Evolutionary conservation across 768 basidiomycete species (phyloP), one percentile per base, ranked within the genome.

Genomic region (Russula lepida): DNA sequence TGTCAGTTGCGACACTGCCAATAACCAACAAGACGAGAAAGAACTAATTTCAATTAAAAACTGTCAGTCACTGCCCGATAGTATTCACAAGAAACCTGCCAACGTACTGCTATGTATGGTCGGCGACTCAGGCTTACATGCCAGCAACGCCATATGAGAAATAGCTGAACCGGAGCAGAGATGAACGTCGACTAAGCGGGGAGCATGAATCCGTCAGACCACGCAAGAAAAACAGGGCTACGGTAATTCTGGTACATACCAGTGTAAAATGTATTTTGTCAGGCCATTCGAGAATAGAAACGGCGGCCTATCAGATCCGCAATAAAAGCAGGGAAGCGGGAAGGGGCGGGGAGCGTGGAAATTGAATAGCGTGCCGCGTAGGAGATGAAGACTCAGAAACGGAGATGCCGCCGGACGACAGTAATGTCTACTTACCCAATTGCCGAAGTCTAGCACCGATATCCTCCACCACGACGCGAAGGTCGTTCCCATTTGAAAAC

Each of bases 101-200:
- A 21, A 35, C 61, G 44, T 23, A 63, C 62, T 4, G 37, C 52
- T 12, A 58, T 4, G 19, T 43, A 48, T 52, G 52, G 58, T 21
- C 52, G 50, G 12, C 25, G 57, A 21, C 35, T 49, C 28, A 54
- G 23, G 15, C 68, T 25, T 27, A 71, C 70, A 32, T 58, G 56
- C 70, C 70, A 71, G 59, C 70, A 71, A 27, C 70, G 63, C 68
- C 69, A 68, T 30, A 66, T 69, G 12, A 69, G 61, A 54, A 71
- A 71, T 1, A 61, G 61, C 52, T 71, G 70, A n/a, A 71, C 65
- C 0, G 70, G 70, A 11, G 66, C 60, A 1, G 70, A 67, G 56
- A 71, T 66, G 15, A 64, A 21, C 7, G 64, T 56, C 7, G 67
- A 68, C 69, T 70, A 49, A 48, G 3, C 13, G 48, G 25, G n/a